Evolutionary conservation across 176 grass and related monocot genomes (phyloP).

Genomic region (Phoenix dactylifera): DNA sequence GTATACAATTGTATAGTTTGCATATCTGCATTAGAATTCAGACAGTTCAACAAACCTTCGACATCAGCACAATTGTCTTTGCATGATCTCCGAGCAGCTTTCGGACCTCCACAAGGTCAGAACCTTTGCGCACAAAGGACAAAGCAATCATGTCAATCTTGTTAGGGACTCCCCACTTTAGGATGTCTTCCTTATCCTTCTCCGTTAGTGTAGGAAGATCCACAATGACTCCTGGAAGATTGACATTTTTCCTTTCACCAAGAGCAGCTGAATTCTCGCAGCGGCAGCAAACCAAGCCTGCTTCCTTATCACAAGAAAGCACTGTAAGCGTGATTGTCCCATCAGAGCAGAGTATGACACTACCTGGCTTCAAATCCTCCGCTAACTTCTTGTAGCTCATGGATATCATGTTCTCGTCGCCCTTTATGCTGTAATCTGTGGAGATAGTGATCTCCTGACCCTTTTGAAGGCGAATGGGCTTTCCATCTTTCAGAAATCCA

Average conservation of each 20-base stretch:
- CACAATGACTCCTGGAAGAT: constrained; percentile 72
- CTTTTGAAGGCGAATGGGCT: constrained; percentile 43
- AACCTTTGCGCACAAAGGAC: constrained; percentile 78
- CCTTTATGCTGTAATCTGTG: constrained; percentile 55
- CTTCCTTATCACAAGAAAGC: constrained; percentile 49
- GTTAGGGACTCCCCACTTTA: constrained; percentile 69
- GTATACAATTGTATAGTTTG: neutral
- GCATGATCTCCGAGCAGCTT: constrained; percentile 60
- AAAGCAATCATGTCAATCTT: constrained; percentile 85
- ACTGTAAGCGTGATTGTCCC: constrained; percentile 70
- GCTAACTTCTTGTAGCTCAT: constrained; percentile 79
- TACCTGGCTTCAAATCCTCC: constrained; percentile 47
- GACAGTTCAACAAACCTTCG: constrained; percentile 48
- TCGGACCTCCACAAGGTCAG: constrained; percentile 61
- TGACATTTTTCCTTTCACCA: constrained; percentile 80
- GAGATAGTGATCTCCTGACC: constrained; percentile 60
- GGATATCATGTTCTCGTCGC: constrained; percentile 58
- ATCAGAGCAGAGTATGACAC: constrained; percentile 58
- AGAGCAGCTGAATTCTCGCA: constrained; percentile 67
- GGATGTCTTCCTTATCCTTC: constrained; percentile 82
- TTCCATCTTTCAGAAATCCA: constrained; percentile 59
- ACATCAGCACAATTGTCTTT: constrained; percentile 69
- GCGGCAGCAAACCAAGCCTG: constrained; percentile 43
- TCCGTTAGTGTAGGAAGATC: constrained; percentile 81
- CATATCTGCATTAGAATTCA: neutral